These are phyloP conservation scores for Curvularia lunata DNA, from an alignment of 2,329 filamentous ascomycete genomes.

Conservation along the genomic window DNA sequence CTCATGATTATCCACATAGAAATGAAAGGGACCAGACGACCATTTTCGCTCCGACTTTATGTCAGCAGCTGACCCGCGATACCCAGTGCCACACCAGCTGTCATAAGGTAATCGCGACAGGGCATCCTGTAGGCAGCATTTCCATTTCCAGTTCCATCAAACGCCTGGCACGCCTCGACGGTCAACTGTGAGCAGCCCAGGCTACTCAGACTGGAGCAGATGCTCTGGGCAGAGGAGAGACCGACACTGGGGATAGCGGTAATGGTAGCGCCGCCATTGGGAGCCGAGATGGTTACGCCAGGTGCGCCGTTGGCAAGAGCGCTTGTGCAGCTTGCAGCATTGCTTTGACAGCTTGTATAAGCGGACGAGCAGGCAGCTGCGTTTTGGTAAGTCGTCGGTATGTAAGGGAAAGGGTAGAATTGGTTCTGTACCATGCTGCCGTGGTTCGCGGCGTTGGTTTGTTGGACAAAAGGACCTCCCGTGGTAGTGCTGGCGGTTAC, in stretches of 20 bases:
- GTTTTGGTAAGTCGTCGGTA: slow-evolving; percentile 61
- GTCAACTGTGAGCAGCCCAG: slow-evolving; percentile 58
- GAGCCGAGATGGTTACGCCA: slow-evolving; percentile 59
- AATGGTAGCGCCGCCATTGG: slow-evolving; percentile 59
- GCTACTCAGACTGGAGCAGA: slow-evolving; percentile 50
- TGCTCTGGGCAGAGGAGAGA: slow-evolving; percentile 32
- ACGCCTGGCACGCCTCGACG: slow-evolving; percentile 54
- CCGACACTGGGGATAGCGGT: slow-evolving; percentile 50
- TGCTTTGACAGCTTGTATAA: slow-evolving; percentile 59
- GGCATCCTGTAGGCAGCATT: slow-evolving; percentile 31
- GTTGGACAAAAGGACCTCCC: slow-evolving; percentile 31
- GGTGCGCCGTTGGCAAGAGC: slow-evolving; percentile 57
- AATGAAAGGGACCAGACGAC: slow-evolving; percentile 9
- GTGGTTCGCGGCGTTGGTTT: slow-evolving; percentile 25
- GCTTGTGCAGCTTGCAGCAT: slow-evolving; percentile 50
- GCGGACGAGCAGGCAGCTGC: slow-evolving; percentile 60
- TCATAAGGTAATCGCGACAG: slow-evolving; percentile 29
- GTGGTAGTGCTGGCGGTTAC: slow-evolving; percentile 29
- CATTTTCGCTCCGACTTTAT: slow-evolving; percentile 16
- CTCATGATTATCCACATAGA: slow-evolving; percentile 33
- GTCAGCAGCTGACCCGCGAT: slow-evolving; percentile 50
- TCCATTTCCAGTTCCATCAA: slow-evolving; percentile 49
- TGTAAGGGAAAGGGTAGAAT: slow-evolving; percentile 60
- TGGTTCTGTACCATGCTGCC: slow-evolving; percentile 55
- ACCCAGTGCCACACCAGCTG: slow-evolving; percentile 47